Conservation (phyloP, 257 asterid species). For the Ehretia macrophylla region DNA sequence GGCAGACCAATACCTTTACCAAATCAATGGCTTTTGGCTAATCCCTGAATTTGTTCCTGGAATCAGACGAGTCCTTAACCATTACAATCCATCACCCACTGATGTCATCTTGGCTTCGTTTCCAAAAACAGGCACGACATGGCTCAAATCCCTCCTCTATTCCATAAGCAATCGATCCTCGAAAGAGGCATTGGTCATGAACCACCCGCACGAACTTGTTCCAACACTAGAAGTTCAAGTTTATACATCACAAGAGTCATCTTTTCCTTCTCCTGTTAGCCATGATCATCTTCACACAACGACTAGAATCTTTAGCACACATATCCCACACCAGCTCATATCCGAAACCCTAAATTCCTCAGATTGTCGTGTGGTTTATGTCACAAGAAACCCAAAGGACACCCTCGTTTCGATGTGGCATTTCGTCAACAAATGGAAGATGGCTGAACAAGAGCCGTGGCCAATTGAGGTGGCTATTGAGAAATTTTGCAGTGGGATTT, state of each 20-base stretch:
- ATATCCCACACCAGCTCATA: constrained; percentile 36
- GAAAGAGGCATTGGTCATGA: constrained; percentile 3
- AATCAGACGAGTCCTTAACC: constrained; percentile 19
- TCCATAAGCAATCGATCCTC: constrained; percentile 29
- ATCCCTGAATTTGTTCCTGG: constrained; percentile 27
- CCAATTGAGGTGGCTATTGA: constrained; percentile 32
- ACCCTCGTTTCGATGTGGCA: constrained; percentile 41
- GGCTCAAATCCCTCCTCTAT: constrained; percentile 52
- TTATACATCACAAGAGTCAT: constrained; percentile 1
- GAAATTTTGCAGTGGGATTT: constrained; percentile 40
- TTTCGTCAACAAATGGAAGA: constrained; percentile 23
- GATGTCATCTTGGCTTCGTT: constrained; percentile 45
- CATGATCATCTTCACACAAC: neutral
- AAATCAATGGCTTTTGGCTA: constrained; percentile 45
- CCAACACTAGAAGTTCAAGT: constrained; percentile 41
- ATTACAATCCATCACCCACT: constrained; percentile 32
- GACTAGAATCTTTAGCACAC: constrained; percentile 38
- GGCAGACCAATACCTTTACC: constrained; percentile 23
- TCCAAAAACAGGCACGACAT: constrained; percentile 63
- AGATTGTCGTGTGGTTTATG: constrained; percentile 37
- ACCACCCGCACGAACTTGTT: constrained; percentile 46
- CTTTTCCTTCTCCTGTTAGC: no score
- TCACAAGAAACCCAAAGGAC: constrained; percentile 49
- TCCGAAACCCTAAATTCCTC: constrained; percentile 17
- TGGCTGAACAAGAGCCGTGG: constrained; percentile 33